Evolutionary conservation across 129 eudicot species (phyloP), one percentile per base, ranked within the genome.

Genomic region (Artemisia argyi): DNA sequence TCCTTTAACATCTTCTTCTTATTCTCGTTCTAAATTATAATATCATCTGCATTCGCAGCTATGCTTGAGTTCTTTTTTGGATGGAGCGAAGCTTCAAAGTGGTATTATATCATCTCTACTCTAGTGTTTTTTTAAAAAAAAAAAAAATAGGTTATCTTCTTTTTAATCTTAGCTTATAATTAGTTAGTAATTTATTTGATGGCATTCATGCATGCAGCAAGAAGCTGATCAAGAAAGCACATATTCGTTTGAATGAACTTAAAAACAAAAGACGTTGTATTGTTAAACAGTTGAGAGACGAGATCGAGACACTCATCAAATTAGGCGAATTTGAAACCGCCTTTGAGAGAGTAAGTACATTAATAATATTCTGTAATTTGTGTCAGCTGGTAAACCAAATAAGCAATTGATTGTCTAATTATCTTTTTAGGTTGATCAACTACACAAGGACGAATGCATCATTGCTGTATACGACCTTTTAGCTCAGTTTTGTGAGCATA

Each of bases 381-480:
- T 26, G 3, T 26, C 30, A 26, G 35, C 1, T 30, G 1, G 8
- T 17, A 17, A 55, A 55, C 26, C 28, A 56, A 56, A 2, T 35
- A 6, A 35, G 42, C 7, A 35, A 35, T 35, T 35, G 3, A 35
- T 35, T 35, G 6, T 35, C 42, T 35, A 35, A 35, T 35, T 35
- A 1, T 35, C 8, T 35, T 35, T 35, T 35, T 83, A 92, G 98
- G 87, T 78, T 24, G 96, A 80, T 64, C 86, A 89, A 69, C 48
- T 92, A 2, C 76, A 75, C 71, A 82, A 63, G 79, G 96, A 89
- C 63, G 90, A 87, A 65, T 46, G 80, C 71, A 72, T 73, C 5
- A 74, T 87, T 7, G 57, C 68, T 9, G 84, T 87, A 46, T 92
- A 92, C 61, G 90, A 92, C 32, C 78, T 83, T 56, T 64, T 89